Conservation (phyloP, 192 early-diverging fungal genomes). For the Coemansia sp. region DNA sequence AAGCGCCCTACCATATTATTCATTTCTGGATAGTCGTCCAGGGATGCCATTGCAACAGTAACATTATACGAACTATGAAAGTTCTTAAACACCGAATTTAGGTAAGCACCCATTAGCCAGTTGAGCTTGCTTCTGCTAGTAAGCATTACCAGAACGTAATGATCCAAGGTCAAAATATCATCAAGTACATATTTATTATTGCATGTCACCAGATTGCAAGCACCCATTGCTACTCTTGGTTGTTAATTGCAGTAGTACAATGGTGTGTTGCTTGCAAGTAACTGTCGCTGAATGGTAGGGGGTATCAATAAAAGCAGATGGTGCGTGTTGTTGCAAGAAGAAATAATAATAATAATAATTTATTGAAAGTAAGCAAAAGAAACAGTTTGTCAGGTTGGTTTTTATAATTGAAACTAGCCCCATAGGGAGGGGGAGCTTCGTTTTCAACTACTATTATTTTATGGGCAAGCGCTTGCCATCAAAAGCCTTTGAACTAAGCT, state of each 20-base stretch:
- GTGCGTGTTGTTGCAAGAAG: not conserved
- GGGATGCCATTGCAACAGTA: not conserved
- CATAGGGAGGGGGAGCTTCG: too few relatives aligned
- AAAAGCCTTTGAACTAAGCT: not conserved
- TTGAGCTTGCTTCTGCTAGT: not conserved
- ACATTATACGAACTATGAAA: not conserved
- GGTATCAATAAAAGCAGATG: not conserved
- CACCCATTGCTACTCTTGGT: not conserved
- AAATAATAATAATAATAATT: not conserved
- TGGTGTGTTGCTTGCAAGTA: not conserved
- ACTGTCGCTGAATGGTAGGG: not conserved
- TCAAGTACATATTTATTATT: not conserved
- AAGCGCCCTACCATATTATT: not conserved
- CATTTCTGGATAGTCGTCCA: not conserved
- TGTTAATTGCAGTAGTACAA: not conserved
- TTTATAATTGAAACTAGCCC: not conserved
- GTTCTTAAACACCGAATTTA: not conserved
- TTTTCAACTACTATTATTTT: not conserved
- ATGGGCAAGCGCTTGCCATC: not conserved
- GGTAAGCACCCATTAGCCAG: not conserved
- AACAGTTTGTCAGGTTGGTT: not conserved
- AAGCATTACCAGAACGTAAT: not conserved
- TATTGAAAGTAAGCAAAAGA: not conserved
- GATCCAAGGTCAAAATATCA: not conserved
- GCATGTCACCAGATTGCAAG: not conserved